phyloP scores from a whole-genome alignment of 305 asterid genomes.

The Rubia balearica region DNA sequence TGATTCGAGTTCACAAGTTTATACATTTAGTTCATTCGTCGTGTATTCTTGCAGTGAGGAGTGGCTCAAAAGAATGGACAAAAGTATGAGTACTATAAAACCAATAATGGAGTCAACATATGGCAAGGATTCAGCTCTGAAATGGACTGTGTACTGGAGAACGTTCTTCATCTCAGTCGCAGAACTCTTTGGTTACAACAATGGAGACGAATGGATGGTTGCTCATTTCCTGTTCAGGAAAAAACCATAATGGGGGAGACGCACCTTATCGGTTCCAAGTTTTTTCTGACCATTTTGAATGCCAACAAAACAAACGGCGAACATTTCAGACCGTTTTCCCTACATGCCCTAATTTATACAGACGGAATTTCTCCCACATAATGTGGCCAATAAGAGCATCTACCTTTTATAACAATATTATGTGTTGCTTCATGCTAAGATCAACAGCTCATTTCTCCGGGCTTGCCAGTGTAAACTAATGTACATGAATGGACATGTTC shows the following conservation, averaged over 20 bases:
- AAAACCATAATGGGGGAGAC: conserved; percentile 18
- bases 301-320: not conserved
- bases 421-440: not conserved
- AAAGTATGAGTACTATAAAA: conserved; percentile 35
- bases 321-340: not conserved
- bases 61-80: conserved; percentile 87
- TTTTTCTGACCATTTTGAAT: not conserved
- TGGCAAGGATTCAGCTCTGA: conserved; percentile 71
- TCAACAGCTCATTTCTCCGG: not conserved
- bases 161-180: conserved; percentile 90
- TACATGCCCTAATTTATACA: not conserved
- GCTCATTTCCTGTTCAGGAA: conserved; percentile 72
- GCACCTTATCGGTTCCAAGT: not conserved
- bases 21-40: not conserved
- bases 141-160: conserved; percentile 90
- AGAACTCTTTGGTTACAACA: conserved; percentile 60
- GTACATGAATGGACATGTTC: not conserved
- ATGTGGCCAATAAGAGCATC: not conserved
- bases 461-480: not conserved
- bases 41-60: conserved; percentile 57
- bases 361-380: not conserved
- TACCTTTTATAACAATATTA: not conserved
- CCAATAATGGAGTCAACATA: conserved; percentile 78
- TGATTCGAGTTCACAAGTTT: not conserved
- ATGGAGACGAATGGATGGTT: conserved; percentile 96